These are phyloP conservation scores for Scedosporium dehoogii DNA, from an alignment of 2,329 filamentous ascomycete genomes.

Conservation along the genomic window DNA sequence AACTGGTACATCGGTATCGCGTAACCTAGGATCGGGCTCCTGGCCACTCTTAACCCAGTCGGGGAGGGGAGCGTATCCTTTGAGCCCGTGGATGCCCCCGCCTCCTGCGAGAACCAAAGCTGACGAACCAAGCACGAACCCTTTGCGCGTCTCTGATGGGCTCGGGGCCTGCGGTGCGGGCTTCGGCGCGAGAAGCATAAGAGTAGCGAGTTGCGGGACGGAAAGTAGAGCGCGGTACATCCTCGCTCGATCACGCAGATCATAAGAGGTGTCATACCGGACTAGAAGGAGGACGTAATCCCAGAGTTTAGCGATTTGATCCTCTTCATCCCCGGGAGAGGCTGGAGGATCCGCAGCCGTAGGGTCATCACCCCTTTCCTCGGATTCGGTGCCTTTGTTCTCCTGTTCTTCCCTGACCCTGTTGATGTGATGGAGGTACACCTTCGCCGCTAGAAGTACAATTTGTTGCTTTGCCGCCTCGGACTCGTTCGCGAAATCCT, in stretches of 20 bases:
- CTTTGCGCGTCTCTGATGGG: constrained; percentile 73
- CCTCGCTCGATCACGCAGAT: constrained; percentile 82
- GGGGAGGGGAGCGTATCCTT: constrained; percentile 70
- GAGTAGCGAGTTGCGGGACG: constrained; percentile 75
- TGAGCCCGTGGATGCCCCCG: constrained; percentile 61
- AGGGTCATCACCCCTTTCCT: constrained; percentile 19
- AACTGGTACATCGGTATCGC: constrained; percentile 37
- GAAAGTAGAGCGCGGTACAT: constrained; percentile 78
- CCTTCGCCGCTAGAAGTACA: constrained; percentile 85
- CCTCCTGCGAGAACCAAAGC: constrained; percentile 76
- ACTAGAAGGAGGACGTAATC: constrained; percentile 75
- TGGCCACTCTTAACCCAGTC: constrained; percentile 73
- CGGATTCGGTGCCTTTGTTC: constrained; percentile 21
- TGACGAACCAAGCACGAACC: constrained; percentile 71
- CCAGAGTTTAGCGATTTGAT: constrained; percentile 72
- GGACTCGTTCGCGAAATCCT: constrained; percentile 73
- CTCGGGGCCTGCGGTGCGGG: constrained; percentile 85
- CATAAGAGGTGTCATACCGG: constrained; percentile 89
- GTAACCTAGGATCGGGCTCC: constrained; percentile 67
- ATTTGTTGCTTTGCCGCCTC: constrained; percentile 87
- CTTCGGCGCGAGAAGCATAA: constrained; percentile 89
- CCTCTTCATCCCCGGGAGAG: constrained; percentile 33
- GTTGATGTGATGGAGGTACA: constrained; percentile 83
- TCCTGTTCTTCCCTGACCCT: constrained; percentile 38
- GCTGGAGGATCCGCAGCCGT: constrained; percentile 11